Percentiles rank a stretch among this genome's conserved stretches.
These are phyloP conservation scores for Coniochaeta prunicola DNA, from an alignment of 2,329 filamentous ascomycete species.

Conservation along the genomic window DNA sequence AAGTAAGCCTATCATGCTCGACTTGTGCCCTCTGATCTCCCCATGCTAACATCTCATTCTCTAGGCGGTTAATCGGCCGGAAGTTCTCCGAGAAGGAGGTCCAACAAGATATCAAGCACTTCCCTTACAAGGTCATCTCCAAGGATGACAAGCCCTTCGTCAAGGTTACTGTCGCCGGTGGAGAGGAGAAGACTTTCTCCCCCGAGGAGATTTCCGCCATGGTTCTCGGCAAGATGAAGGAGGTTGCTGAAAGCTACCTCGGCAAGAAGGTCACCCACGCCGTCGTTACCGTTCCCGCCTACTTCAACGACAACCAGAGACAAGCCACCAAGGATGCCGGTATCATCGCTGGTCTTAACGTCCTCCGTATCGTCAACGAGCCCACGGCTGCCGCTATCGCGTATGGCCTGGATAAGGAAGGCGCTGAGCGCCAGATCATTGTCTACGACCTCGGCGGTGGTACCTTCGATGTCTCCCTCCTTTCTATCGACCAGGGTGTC, in stretches of 20 bases:
- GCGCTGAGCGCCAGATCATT: slow-evolving; percentile 79
- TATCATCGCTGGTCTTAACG: slow-evolving; percentile 84
- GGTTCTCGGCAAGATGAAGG: slow-evolving; percentile 57
- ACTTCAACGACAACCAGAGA: slow-evolving; percentile 98
- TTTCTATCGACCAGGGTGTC: slow-evolving; percentile 85
- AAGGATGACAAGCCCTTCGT: slow-evolving; percentile 87
- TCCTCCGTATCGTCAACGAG: slow-evolving; percentile 94
- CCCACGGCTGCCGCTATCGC: slow-evolving; percentile 92
- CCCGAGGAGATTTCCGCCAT: slow-evolving; percentile 57
- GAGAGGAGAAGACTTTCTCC: slow-evolving; percentile 47
- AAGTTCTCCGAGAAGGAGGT: slow-evolving; percentile 81
- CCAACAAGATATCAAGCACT: slow-evolving; percentile 93
- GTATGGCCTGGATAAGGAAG: slow-evolving; percentile 85
- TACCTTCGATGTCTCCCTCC: slow-evolving; percentile 90
- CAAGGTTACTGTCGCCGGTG: slow-evolving; percentile 55
- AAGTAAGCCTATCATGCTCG: slow-evolving; percentile 54
- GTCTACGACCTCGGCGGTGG: slow-evolving; percentile 92
- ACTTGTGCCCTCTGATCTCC: background rate
- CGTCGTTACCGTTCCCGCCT: slow-evolving; percentile 90
- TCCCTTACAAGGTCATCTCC: slow-evolving; percentile 89
- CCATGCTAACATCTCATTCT: slow-evolving; percentile 21
- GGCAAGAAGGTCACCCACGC: slow-evolving; percentile 80
- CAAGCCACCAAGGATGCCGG: slow-evolving; percentile 96
- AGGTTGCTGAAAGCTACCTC: slow-evolving; percentile 65
- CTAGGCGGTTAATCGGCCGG: slow-evolving; percentile 74